Conservation (phyloP, 2,329 filamentous ascomycete species). For the Monosporascus sp. region DNA sequence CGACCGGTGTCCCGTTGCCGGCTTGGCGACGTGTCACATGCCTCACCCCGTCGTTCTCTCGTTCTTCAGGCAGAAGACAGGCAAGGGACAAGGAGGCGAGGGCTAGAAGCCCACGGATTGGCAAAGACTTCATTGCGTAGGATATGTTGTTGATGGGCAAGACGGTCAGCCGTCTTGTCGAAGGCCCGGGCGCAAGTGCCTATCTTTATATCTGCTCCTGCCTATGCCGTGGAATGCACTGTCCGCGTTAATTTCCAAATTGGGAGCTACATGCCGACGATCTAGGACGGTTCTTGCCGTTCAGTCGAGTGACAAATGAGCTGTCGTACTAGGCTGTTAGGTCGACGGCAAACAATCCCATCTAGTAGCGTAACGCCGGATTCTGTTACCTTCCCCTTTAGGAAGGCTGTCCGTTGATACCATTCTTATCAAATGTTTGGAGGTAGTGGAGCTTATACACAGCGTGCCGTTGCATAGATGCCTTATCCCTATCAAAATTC, state of each 20-base stretch:
- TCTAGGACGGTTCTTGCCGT: too few species aligned
- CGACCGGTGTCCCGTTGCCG: conserved; percentile 30
- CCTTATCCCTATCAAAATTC: too few species aligned
- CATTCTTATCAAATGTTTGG: too few species aligned
- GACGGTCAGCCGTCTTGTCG: background rate
- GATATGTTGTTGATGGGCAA: too few species aligned
- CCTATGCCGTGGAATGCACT: background rate
- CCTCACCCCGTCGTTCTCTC: conserved; percentile 12
- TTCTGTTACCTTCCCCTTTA: too few species aligned
- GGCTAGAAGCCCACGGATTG: background rate
- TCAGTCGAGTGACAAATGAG: too few species aligned
- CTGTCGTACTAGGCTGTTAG: too few species aligned
- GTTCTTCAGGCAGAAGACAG: conserved; percentile 35
- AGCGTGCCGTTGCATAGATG: too few species aligned
- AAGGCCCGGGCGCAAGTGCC: background rate
- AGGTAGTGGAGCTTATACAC: too few species aligned
- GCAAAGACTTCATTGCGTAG: background rate
- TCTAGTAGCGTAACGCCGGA: too few species aligned
- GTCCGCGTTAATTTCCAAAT: background rate
- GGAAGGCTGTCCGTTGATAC: too few species aligned
- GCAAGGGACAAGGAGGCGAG: background rate
- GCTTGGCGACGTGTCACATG: conserved; percentile 8
- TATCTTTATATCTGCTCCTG: background rate
- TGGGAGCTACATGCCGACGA: background rate
- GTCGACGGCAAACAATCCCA: too few species aligned